Conservation (phyloP, 257 asterid species). For the Capsicum pubescens region DNA sequence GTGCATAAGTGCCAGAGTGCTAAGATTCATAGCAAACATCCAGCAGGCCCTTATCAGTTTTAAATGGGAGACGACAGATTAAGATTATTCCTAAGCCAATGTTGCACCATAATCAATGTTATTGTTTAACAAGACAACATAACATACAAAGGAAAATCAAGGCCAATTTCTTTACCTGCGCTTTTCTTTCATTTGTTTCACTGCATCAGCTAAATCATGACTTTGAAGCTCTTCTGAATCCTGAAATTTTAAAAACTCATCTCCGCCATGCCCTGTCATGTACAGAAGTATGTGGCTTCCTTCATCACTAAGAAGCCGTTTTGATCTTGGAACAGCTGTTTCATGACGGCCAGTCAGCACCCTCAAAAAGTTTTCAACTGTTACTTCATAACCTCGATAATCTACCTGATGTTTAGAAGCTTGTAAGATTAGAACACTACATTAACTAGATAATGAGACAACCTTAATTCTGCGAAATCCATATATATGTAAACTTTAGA, state of each 20-base stretch:
- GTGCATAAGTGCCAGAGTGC: neutral
- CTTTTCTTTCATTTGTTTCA: slow-evolving; percentile 98
- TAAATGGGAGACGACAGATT: neutral
- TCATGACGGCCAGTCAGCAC: slow-evolving; percentile 96
- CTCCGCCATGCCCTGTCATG: slow-evolving; percentile 99
- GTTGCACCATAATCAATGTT: neutral
- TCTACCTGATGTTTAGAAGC: slow-evolving; percentile 71
- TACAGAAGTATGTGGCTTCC: slow-evolving; percentile 94
- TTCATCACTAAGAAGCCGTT: slow-evolving; percentile 97
- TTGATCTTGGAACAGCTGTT: slow-evolving; percentile 92
- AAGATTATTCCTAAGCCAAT: slow-evolving; percentile 2
- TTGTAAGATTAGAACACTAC: slow-evolving; percentile 35
- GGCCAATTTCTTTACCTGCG: slow-evolving; percentile 54
- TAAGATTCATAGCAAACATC: neutral
- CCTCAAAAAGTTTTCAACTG: slow-evolving; percentile 84
- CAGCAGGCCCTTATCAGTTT: neutral
- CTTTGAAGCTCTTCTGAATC: slow-evolving; percentile 99
- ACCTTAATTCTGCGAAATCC: slow-evolving; percentile 7
- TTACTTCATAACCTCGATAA: slow-evolving; percentile 97
- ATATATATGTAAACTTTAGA: neutral
- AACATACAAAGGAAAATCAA: slow-evolving; percentile 1
- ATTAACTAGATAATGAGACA: neutral
- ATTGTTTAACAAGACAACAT: neutral
- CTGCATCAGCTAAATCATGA: slow-evolving; percentile 98
- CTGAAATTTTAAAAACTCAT: slow-evolving; percentile 95